Conservation (phyloP, 179 eudicot species). For the Spergularia azorica region DNA sequence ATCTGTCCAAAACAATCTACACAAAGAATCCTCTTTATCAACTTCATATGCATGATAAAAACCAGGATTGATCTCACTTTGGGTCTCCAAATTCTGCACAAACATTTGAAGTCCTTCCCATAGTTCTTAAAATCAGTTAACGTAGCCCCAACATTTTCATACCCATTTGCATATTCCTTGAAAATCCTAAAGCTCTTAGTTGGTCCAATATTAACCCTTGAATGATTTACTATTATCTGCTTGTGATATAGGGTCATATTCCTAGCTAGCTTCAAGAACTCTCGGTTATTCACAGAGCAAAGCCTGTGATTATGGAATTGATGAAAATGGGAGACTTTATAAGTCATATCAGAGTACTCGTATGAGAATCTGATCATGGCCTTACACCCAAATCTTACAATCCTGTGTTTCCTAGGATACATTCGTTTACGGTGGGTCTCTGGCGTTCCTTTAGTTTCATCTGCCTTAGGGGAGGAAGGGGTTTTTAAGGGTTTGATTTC, state of each 20-base stretch:
- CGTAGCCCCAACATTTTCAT: background rate
- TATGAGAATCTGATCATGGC: background rate
- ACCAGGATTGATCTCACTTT: background rate
- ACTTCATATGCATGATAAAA: background rate
- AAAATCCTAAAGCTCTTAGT: background rate
- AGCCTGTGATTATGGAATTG: background rate
- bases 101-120: background rate
- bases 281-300: background rate
- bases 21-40: background rate
- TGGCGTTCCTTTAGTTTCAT: too few relatives aligned
- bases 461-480: too few relatives aligned
- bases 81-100: background rate
- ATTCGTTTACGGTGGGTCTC: too few relatives aligned
- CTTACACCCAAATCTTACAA: background rate
- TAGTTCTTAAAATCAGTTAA: background rate
- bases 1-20: constrained; percentile 1
- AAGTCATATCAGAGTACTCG: background rate
- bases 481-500: too few relatives aligned
- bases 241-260: background rate
- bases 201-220: background rate
- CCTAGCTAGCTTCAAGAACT: too few relatives aligned
- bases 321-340: background rate
- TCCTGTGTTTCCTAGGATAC: too few relatives aligned
- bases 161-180: background rate
- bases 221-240: background rate